Evolutionary conservation across 75 land plant genomes (phyloP), one percentile per base, ranked within the genome.

Genomic region (Cupressus sempervirens): DNA sequence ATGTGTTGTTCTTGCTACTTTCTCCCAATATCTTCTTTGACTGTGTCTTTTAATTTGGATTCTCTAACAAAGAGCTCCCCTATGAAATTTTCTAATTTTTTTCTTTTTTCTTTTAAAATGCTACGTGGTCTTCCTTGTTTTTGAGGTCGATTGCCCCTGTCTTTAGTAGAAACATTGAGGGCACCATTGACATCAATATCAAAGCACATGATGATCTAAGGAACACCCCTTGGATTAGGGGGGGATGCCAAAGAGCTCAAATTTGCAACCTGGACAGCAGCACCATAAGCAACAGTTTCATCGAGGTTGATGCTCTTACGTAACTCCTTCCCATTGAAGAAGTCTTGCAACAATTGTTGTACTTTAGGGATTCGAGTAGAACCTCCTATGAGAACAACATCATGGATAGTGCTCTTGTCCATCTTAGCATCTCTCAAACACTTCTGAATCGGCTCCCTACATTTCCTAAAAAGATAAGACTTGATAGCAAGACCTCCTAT

Each of bases 371-470:
- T 90, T 53, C 89, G 89, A 18, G 92, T 88, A 46, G 93, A 90
- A 2, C 93, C 92, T 35, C 92, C 92, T 16, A 90, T 90, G 10
- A 90, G 87, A 10, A 92, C 90, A 72, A 90, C 90, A 38, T 90
- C 91, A 76, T 92, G 80, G 20, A 92, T 54, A 40, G 41, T 48
- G 38, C 86, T 76, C 86, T 88, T 88, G 88, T 90, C 91, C 88
- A 91, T 91, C 88, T 86, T 88, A 12, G 90, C 90, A 83, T 92
- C 93, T 74, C 89, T 68, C 86, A 91, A 80, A 72, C 93, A 92
- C 86, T 92, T 89, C 89, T 92, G 87, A 32, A 92, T 92, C 10
- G 88, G 91, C 82, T 92, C 92, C 92, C 91, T 91, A 81, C 91
- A 89, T 89, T 91, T 92, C 82, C 86, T 83, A 76, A 92, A 92